phyloP scores from a whole-genome alignment of 2,329 filamentous ascomycete genomes.

The Diplocarpon mali region DNA sequence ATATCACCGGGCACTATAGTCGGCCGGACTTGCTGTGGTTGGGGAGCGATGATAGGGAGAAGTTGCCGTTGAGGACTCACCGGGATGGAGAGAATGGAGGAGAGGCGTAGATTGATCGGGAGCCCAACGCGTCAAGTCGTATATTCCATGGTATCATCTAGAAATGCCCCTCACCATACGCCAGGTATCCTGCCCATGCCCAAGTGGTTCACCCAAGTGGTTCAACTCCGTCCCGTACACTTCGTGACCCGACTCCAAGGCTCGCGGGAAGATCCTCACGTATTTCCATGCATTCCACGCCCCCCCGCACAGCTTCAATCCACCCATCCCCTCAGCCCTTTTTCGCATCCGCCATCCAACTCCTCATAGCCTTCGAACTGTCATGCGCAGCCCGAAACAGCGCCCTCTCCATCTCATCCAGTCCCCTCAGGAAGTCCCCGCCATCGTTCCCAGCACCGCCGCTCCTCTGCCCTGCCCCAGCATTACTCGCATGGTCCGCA shows the following conservation, averaged over 20 bases:
- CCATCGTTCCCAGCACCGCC: conserved; percentile 61
- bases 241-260: too few species aligned
- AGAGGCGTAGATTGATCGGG: background rate
- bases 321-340: conserved; percentile 14
- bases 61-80: conserved; percentile 1
- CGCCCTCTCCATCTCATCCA: conserved; percentile 82
- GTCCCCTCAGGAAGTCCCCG: conserved; percentile 71
- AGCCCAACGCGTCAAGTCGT: background rate
- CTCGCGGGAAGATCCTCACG: too few species aligned
- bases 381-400: conserved; percentile 67
- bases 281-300: too few species aligned
- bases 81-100: background rate
- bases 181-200: conserved; percentile 5
- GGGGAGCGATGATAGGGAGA: conserved; percentile 13
- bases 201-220: background rate
- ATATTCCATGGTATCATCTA: background rate
- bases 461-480: conserved; percentile 57
- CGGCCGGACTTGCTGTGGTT: conserved; percentile 19
- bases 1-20: conserved; percentile 16
- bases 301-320: background rate
- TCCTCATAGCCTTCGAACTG: conserved; percentile 55
- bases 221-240: background rate
- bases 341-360: conserved; percentile 46
- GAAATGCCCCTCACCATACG: background rate
- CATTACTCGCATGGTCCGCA: conserved; percentile 80